Conservation (phyloP, 2,329 filamentous ascomycete genomes). For the Niveomyces coronatus region DNA sequence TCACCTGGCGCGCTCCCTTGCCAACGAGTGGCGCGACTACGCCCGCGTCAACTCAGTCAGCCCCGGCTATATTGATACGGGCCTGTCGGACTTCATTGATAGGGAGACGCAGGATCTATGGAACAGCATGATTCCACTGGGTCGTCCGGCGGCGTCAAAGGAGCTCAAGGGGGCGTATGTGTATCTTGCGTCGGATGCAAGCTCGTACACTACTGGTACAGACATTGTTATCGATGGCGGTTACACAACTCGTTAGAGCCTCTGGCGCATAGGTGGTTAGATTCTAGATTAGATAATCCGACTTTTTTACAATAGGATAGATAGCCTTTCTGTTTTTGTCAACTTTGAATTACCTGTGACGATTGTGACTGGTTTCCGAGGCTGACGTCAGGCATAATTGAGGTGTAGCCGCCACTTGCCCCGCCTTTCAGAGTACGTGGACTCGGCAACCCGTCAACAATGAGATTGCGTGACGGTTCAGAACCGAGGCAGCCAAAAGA, state of each 20-base stretch:
- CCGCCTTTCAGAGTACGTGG: too few species aligned
- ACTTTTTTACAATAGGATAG: neutral
- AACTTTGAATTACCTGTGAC: too few species aligned
- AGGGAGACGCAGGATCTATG: constrained; percentile 60
- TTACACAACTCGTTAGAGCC: constrained; percentile 39
- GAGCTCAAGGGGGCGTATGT: constrained; percentile 73
- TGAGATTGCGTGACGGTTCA: too few species aligned
- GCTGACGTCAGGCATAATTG: too few species aligned
- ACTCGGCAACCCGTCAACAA: too few species aligned
- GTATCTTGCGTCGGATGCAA: constrained; percentile 66
- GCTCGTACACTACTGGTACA: constrained; percentile 62
- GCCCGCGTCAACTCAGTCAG: constrained; percentile 57
- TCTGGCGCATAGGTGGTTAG: neutral
- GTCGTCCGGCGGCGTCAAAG: constrained; percentile 53
- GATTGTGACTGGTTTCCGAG: too few species aligned
- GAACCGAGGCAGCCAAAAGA: too few species aligned
- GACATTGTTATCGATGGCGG: constrained; percentile 66
- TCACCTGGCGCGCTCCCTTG: constrained; percentile 35
- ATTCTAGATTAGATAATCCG: too few species aligned
- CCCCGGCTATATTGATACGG: constrained; percentile 59
- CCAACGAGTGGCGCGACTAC: constrained; percentile 60
- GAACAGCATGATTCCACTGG: constrained; percentile 66
- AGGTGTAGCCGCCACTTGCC: too few species aligned
- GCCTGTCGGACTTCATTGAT: constrained; percentile 56
- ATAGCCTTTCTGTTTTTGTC: too few species aligned